Evolutionary conservation across 805 yeast species (phyloP).

Genomic region (Blastobotrys attinorum): DNA sequence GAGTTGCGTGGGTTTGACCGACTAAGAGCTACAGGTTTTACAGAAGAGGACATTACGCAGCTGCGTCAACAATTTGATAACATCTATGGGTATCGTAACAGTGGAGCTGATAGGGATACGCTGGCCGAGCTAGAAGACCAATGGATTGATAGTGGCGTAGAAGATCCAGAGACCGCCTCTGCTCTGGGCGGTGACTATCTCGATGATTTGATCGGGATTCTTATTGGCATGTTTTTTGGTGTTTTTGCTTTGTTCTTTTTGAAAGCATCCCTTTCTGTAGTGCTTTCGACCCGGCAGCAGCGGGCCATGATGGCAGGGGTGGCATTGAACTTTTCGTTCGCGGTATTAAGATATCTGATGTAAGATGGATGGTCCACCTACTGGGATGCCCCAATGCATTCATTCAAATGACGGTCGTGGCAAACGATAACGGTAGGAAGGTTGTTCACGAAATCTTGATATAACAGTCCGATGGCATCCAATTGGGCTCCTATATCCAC

Average conservation of each 20-base stretch:
- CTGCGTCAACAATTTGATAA: slow-evolving; percentile 67
- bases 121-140: slow-evolving; percentile 66
- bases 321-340: slow-evolving; percentile 58
- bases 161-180: slow-evolving; percentile 39
- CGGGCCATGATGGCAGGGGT: slow-evolving; percentile 70
- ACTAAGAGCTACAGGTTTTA: slow-evolving; percentile 72
- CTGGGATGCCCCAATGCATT: too few relatives aligned
- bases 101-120: slow-evolving; percentile 12
- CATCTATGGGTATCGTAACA: slow-evolving; percentile 44
- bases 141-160: slow-evolving; percentile 78
- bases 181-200: slow-evolving; percentile 43
- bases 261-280: slow-evolving; percentile 44
- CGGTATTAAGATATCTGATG: slow-evolving; percentile 22
- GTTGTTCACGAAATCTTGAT: too few relatives aligned
- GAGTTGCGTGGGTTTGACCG: slow-evolving; percentile 83
- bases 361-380: too few relatives aligned
- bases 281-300: slow-evolving; percentile 53
- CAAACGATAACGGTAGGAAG: too few relatives aligned
- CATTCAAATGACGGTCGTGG: too few relatives aligned
- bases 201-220: slow-evolving; percentile 61
- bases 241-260: slow-evolving; percentile 56
- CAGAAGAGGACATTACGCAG: slow-evolving; percentile 65
- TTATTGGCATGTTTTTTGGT: slow-evolving; percentile 72
- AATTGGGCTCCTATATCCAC: too few relatives aligned
- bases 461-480: too few relatives aligned